Base-by-base conservation (phyloP, 148 eudicot species). In the Cornus kousa region DNA sequence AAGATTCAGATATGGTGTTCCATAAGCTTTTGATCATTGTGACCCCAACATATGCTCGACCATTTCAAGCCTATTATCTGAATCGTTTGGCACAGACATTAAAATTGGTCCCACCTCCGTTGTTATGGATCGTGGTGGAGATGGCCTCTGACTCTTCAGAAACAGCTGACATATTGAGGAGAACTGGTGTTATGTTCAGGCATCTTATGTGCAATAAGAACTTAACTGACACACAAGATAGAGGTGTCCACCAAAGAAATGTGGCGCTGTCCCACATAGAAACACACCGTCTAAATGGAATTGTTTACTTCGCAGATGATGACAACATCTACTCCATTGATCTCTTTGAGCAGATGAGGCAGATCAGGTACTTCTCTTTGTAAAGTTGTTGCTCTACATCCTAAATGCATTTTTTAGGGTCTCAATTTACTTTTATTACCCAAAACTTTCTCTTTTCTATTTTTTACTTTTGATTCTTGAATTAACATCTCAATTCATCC, bases 61-160 rank as follows among this genome's bases (percentile, higher is more conserved):
- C 92, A 40, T 86, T 91, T 81, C 93, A 89, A 88, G 89, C 91
- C n/a, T 91, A 89, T 77, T 86, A 91, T 86, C 84, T 94, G 62
- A 87, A 81, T 80, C 92, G 97, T 64, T 82, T 94, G 88, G 98
- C 92, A 8, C 92, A 89, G 39, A 86, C 95, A 4, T 88, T 94
- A 71, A 89, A 83, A 79, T 87, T 85, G 79, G 88, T 94, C 16
- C 91, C 83, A 40, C 78, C 91, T 66, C 97, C 95, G 72, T 81
- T 92, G 82, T 35, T 94, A 74, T 94, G 98, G 98, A 82, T 94
- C 40, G 95, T 94, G 28, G 93, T 94, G 77, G 98, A 94, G 55
- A 91, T 92, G 95, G 83, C 79, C 50, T 82, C 87, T 76, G 95
- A 89, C 84, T 91, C 97, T 72, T 74, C 79, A 9, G 97, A 88